phyloP scores from a whole-genome alignment of 306 rosid species.

The Quercus parvula region DNA sequence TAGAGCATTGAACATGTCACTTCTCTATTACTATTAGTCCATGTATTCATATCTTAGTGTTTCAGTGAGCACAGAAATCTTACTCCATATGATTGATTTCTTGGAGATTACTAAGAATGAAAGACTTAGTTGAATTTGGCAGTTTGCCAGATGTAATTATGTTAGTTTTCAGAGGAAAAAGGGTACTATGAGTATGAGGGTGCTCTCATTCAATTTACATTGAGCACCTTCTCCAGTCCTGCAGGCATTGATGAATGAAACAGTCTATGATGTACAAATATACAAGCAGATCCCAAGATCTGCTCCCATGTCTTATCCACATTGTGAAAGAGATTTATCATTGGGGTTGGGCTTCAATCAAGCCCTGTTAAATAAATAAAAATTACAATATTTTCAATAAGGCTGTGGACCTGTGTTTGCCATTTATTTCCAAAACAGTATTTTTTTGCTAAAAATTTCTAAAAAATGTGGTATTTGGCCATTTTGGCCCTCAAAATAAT shows the following conservation, averaged over 20 bases:
- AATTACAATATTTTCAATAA: no score
- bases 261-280: background rate
- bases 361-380: background rate
- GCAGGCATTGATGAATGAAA: background rate
- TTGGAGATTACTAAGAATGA: slow-evolving; percentile 8
- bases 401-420: no score
- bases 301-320: background rate
- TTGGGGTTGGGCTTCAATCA: background rate
- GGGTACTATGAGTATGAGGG: background rate
- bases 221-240: background rate
- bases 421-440: no score
- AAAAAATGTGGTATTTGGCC: no score
- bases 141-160: slow-evolving; percentile 16
- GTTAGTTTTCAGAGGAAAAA: background rate
- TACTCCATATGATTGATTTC: slow-evolving; percentile 3
- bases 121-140: slow-evolving; percentile 7
- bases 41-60: slow-evolving; percentile 42
- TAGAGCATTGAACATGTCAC: background rate
- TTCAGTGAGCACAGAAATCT: slow-evolving; percentile 19
- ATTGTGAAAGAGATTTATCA: background rate
- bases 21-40: background rate
- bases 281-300: background rate
- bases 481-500: no score
- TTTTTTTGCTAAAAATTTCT: no score
- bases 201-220: background rate